Evolutionary conservation across 306 rosid species (phyloP).

Genomic region (Chamaecrista fasciculata): DNA sequence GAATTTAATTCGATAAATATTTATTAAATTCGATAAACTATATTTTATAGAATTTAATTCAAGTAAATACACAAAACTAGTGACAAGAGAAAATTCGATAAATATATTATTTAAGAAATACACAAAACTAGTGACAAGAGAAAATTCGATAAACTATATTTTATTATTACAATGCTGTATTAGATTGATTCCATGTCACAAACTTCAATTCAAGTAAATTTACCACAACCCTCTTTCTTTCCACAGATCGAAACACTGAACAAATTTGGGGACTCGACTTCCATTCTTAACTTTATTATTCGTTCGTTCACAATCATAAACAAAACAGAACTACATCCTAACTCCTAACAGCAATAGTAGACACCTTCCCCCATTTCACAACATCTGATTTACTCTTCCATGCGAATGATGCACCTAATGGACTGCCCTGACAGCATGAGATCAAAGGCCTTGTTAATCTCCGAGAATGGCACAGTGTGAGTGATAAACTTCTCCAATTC

Average conservation of each 20-base stretch:
- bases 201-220: neutral
- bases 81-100: too few species aligned
- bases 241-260: too few species aligned
- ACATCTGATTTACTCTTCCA: constrained; percentile 23
- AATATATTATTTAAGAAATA: too few species aligned
- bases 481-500: constrained; percentile 54
- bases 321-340: neutral
- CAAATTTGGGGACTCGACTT: neutral
- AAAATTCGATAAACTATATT: too few species aligned
- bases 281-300: neutral
- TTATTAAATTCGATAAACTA: too few species aligned
- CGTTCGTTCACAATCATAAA: neutral
- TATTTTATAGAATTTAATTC: too few species aligned
- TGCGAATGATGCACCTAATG: constrained; percentile 43
- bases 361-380: neutral
- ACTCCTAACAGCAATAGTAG: neutral
- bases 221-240: too few species aligned
- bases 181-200: neutral
- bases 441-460: constrained; percentile 50
- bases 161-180: too few species aligned
- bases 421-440: constrained; percentile 46
- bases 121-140: too few species aligned
- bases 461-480: constrained; percentile 41
- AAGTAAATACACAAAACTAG: too few species aligned
- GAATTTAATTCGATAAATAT: too few species aligned